A percentile compares a stretch with the other conserved stretches of the same genome.
Evolutionary conservation across 2,329 filamentous ascomycete genomes (phyloP).

Genomic region (Pseudofabraea citricarpa): DNA sequence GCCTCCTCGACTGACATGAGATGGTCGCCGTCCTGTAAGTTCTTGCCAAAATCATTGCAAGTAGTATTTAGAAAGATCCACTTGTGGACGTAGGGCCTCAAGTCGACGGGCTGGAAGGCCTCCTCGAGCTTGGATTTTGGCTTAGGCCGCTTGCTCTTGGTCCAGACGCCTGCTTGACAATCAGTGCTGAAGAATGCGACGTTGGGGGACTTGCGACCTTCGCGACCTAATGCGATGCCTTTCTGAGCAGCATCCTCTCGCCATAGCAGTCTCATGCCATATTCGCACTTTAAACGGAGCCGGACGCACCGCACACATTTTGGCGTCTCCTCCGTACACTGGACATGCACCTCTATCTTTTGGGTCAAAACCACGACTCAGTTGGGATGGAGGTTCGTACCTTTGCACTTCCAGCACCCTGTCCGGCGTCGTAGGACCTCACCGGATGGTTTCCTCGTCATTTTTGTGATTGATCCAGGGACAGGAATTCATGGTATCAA

Average conservation of each 20-base stretch:
- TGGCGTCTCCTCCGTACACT: not conserved
- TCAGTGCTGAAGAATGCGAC: not conserved
- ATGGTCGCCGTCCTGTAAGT: not conserved
- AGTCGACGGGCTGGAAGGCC: not conserved
- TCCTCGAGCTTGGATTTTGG: not conserved
- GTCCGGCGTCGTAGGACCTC: not conserved
- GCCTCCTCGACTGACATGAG: not conserved
- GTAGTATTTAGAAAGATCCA: slow-evolving; percentile 1
- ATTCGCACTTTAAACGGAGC: not conserved
- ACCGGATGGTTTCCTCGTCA: too few species aligned
- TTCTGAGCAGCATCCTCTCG: not conserved
- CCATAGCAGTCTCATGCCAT: not conserved
- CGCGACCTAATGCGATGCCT: not conserved
- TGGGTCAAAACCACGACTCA: not conserved
- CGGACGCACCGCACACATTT: not conserved
- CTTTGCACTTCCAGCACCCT: slow-evolving; percentile 1
- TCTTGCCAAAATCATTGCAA: not conserved
- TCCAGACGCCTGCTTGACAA: not conserved
- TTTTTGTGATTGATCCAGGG: too few species aligned
- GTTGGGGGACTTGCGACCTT: not conserved
- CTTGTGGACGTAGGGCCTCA: not conserved
- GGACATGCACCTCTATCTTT: not conserved
- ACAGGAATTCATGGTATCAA: too few species aligned
- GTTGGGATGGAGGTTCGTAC: not conserved
- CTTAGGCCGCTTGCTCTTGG: not conserved